Evolutionary conservation across 306 rosid species (phyloP), one percentile per base, ranked within the genome.

Genomic region (Lathyrus oleraceus): DNA sequence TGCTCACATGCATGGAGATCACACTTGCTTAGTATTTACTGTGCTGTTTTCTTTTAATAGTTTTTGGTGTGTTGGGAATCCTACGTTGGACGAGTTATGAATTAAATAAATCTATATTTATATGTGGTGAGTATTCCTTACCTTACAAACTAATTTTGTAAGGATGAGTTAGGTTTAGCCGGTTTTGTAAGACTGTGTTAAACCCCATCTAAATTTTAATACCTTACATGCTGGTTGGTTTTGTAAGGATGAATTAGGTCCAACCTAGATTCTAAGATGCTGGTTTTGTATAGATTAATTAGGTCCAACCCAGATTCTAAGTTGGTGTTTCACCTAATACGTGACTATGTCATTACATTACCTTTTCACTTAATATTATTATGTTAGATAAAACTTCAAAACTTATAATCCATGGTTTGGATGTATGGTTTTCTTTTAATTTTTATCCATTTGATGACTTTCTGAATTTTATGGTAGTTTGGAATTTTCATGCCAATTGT

Each of bases 291-390:
- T 3, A 10, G 10, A 48, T 16, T 21, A 48, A 10, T 48, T 16
- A 48, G 23, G 10, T 16, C 11, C 53, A 15, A 6, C 54, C 10
- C 54, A 48, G 5, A 48, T 7, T 48, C 11, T 8, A 7, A 49
- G 12, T 8, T 49, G 56, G 56, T 20, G 30, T 61, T 43, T 54
- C n/a, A 8, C 44, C 72, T 32, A 66, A 44, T 53, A 73, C 40
- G 32, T 48, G 36, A 60, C 20, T 72, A 16, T 74, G 67, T 79
- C 61, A 38, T 38, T 53, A 54, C 65, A 52, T 11, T 75, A 32
- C 27, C 11, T 17, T 52, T 25, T 71, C 42, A 12, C 21, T n/a
- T 40, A 15, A 21, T 53, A 42, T 53, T 53, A 42, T 53, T 11
- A 62, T 14, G 10, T n/a, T 52, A 16, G 63, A 42, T 71, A 71